These are phyloP conservation scores for Eremochloa ophiuroides DNA, from an alignment of 176 grass and related monocot genomes.

Conservation along the genomic window DNA sequence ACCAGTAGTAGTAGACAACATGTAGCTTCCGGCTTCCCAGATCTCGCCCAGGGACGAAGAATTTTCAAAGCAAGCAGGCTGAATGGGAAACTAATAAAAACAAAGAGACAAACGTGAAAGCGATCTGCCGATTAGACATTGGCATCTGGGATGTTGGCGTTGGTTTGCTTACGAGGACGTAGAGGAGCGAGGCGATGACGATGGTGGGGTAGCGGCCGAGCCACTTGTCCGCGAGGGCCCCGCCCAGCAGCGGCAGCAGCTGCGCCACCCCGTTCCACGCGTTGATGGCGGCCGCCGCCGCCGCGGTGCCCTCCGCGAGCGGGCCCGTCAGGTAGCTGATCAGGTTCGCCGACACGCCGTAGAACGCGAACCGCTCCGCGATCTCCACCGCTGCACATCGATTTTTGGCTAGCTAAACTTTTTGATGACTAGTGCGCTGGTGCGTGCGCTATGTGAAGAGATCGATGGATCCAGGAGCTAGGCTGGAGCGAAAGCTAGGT, in stretches of 20 bases:
- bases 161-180: slow-evolving; percentile 13
- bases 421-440: background rate
- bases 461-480: background rate
- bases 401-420: too few species aligned
- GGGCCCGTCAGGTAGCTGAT: slow-evolving; percentile 67
- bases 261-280: slow-evolving; percentile 48
- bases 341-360: slow-evolving; percentile 48
- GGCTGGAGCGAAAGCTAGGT: too few species aligned
- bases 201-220: slow-evolving; percentile 52
- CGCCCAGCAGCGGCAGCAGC: slow-evolving; percentile 54
- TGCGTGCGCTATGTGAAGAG: background rate
- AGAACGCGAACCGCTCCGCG: slow-evolving; percentile 51
- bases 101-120: background rate
- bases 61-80: background rate
- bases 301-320: slow-evolving; percentile 38
- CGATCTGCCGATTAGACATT: background rate
- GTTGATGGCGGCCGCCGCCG: slow-evolving; percentile 50
- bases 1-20: background rate
- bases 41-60: background rate
- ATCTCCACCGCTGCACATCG: slow-evolving; percentile 59
- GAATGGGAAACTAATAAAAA: too few species aligned
- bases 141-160: background rate
- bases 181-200: slow-evolving; percentile 30
- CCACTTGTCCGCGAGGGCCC: slow-evolving; percentile 44
- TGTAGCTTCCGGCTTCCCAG: background rate